phyloP scores from a whole-genome alignment of 139 green algal genomes.

The Volvox africanus region DNA sequence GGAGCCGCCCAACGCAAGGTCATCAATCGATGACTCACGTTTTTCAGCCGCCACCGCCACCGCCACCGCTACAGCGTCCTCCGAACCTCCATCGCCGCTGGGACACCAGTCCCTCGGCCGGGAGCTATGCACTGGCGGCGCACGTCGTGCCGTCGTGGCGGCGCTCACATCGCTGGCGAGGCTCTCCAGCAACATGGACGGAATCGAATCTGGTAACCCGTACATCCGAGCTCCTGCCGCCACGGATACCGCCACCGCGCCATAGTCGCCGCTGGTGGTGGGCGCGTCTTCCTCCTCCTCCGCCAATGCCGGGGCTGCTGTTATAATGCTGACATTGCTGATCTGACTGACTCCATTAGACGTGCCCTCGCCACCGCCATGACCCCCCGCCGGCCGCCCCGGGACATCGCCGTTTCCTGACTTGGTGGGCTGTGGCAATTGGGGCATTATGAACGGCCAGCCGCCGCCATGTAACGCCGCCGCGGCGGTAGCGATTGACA shows the following conservation, averaged over 20 bases:
- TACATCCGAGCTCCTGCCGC: background rate
- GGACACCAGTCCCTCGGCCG: background rate
- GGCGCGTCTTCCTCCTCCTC: background rate
- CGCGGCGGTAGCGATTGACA: background rate
- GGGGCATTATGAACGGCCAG: conserved; percentile 41
- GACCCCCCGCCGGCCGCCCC: background rate
- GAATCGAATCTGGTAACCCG: background rate
- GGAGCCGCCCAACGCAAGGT: background rate
- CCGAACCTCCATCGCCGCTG: background rate
- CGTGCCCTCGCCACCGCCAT: background rate
- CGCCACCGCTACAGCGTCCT: background rate
- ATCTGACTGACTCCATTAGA: background rate
- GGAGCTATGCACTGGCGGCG: conserved; percentile 15
- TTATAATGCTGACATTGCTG: background rate
- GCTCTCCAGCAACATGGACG: background rate
- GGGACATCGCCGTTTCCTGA: background rate
- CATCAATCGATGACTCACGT: background rate
- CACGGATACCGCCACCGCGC: background rate
- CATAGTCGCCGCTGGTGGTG: background rate
- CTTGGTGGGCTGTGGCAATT: background rate
- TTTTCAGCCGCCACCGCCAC: background rate
- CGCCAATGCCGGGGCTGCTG: background rate
- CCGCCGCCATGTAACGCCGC: background rate
- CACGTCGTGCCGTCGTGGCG: background rate
- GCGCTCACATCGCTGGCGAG: background rate